Base-by-base conservation (phyloP, 371 early-diverging fungal genomes). In the Coemansia linderi region DNA sequence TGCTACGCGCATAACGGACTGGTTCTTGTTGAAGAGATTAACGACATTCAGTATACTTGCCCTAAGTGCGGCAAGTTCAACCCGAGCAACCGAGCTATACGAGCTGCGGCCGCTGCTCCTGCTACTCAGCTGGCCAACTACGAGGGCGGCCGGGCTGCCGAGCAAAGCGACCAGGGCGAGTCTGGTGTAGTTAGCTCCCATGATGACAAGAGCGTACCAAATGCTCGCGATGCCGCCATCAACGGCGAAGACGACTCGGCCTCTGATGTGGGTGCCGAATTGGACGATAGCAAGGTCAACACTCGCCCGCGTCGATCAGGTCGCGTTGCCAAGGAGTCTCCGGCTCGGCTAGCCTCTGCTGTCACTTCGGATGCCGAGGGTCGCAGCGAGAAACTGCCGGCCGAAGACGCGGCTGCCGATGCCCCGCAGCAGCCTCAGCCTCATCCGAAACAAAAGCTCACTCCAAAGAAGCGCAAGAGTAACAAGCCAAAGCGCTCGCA, bases 1-100 rank as follows among this genome's bases (percentile, higher is more conserved):
- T 98, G 98, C 83, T 92, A 85, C 72, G 84, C 88, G 9, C 97
- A 96, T 81, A 96, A 96, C 79, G 98, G 98, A 0, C 84, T 98
- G 31, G 93, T 90, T 9, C 84, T 91, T 59, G 91, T 93, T n/a
- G 87, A 91, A 24, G 94, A 95, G 40, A 71, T 82, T 61, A 61
- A 74, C 48, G 63, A 71, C 27, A 81, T 78, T 33, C 77, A 80
- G 61, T 80, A 82, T 50, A 46, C 57, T 1, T 82, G 82, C 19
- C 82, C 82, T 7, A 75, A 73, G 61, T 82, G 82, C 66, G 73
- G 72, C 37, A 64, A 56, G 29, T 82, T 82, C 44, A 82, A 82
- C 36, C 73, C 81, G 17, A 80, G 81, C 66, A 52, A 60, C 22
- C 73, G 70, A 3, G 65, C 73, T 52, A 29, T 52, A 52, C 54